Evolutionary conservation across 805 yeast species (phyloP).

Genomic region (Kuraishia ogatae): DNA sequence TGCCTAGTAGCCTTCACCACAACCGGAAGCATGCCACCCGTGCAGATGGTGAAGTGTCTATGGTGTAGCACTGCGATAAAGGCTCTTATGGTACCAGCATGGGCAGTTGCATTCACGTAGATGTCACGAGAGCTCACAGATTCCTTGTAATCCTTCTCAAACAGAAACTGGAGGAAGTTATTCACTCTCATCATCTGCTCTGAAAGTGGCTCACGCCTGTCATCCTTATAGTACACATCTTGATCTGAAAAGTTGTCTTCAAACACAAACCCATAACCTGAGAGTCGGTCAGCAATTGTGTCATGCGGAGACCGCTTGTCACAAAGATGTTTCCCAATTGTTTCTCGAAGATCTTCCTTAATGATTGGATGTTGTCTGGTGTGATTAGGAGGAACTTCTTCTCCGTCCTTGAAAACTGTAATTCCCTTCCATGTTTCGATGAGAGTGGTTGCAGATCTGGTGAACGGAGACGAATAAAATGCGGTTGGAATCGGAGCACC

Average conservation of each 20-base stretch:
- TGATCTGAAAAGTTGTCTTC: constrained; percentile 38
- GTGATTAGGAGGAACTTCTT: constrained; percentile 1
- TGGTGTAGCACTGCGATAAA: constrained; percentile 43
- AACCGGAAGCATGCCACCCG: constrained; percentile 59
- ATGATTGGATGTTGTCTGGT: constrained; percentile 16
- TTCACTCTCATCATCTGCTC: constrained; percentile 44
- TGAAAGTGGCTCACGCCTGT: constrained; percentile 36
- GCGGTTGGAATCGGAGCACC: constrained; percentile 49
- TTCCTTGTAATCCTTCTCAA: constrained; percentile 18
- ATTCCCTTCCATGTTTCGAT: constrained; percentile 29
- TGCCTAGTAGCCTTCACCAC: constrained; percentile 36
- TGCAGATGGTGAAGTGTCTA: constrained; percentile 47
- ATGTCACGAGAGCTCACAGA: constrained; percentile 8
- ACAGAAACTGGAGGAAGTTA: constrained; percentile 32
- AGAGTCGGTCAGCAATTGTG: constrained; percentile 28
- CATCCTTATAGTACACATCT: constrained; percentile 36
- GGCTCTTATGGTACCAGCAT: constrained; percentile 51
- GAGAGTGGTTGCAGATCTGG: constrained; percentile 53
- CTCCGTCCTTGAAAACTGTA: not conserved
- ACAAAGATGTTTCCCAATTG: constrained; percentile 51
- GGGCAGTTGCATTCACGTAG: constrained; percentile 44
- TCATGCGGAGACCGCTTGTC: constrained; percentile 42
- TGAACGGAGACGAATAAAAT: constrained; percentile 55
- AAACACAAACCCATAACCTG: constrained; percentile 30
- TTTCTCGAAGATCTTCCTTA: constrained; percentile 49